A percentile compares a stretch with the other conserved stretches of the same genome.
Evolutionary conservation across 2,329 filamentous ascomycete genomes (phyloP).

Genomic region (Fusarium xylarioides): DNA sequence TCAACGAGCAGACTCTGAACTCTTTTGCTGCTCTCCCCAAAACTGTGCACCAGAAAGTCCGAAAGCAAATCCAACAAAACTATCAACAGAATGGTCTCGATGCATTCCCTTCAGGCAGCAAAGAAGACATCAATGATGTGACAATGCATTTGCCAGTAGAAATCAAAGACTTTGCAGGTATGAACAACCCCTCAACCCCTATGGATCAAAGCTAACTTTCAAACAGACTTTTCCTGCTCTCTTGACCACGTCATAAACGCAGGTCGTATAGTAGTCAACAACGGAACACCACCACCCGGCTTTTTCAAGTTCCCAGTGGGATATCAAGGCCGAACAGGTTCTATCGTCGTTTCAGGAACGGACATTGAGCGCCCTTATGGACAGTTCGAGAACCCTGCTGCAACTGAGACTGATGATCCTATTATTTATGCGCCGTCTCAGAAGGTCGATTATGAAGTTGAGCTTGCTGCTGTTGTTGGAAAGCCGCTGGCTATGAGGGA

Average conservation of each 20-base stretch:
- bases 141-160: slow-evolving; percentile 63
- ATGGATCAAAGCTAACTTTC: not conserved
- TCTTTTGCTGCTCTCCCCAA: slow-evolving; percentile 14
- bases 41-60: not conserved
- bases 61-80: not conserved
- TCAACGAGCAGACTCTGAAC: slow-evolving; percentile 11
- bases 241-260: slow-evolving; percentile 63
- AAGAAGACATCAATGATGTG: slow-evolving; percentile 24
- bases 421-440: slow-evolving; percentile 44
- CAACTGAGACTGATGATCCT: not conserved
- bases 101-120: slow-evolving; percentile 6
- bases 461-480: slow-evolving; percentile 56
- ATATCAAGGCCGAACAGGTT: slow-evolving; percentile 64
- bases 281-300: slow-evolving; percentile 52
- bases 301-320: slow-evolving; percentile 61
- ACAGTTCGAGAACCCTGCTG: slow-evolving; percentile 46
- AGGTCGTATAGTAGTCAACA: slow-evolving; percentile 51
- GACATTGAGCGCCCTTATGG: slow-evolving; percentile 58
- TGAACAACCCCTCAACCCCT: fast-evolving
- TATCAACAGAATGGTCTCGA: not conserved
- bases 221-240: slow-evolving; percentile 63
- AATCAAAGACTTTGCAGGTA: slow-evolving; percentile 61
- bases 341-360: slow-evolving; percentile 60
- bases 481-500: slow-evolving; percentile 50
- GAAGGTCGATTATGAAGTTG: slow-evolving; percentile 55